A percentile compares a stretch with the other conserved stretches of the same genome.
phyloP scores from a whole-genome alignment of 2,329 filamentous ascomycete genomes.

The Aspergillaceae sp. region DNA sequence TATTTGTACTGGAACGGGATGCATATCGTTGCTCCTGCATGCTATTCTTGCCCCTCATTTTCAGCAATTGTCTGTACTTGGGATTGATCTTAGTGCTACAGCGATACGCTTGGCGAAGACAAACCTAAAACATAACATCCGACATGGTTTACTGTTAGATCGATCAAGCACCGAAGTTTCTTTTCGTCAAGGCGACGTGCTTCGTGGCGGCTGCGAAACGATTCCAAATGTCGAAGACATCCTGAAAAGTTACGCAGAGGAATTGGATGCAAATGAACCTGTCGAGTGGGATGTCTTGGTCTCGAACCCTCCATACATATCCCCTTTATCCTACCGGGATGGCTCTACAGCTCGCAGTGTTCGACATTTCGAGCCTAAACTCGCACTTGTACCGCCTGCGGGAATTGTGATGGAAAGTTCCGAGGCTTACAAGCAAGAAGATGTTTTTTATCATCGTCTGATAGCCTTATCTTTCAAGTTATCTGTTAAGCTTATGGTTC shows the following conservation, averaged over 20 bases:
- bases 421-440: slow-evolving; percentile 13
- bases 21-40: slow-evolving; percentile 71
- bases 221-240: slow-evolving; percentile 3
- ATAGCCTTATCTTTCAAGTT: slow-evolving; percentile 17
- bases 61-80: slow-evolving; percentile 46
- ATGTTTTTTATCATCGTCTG: slow-evolving; percentile 30
- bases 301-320: slow-evolving; percentile 90
- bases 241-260: not conserved
- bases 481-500: slow-evolving; percentile 20
- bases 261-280: not conserved
- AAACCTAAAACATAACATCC: slow-evolving; percentile 53
- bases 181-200: slow-evolving; percentile 43
- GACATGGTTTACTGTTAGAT: slow-evolving; percentile 15
- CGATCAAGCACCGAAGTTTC: slow-evolving; percentile 27
- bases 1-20: slow-evolving; percentile 84
- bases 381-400: slow-evolving; percentile 61
- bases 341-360: slow-evolving; percentile 63
- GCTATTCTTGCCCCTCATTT: slow-evolving; percentile 45
- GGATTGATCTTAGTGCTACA: slow-evolving; percentile 61
- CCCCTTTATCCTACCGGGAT: slow-evolving; percentile 49
- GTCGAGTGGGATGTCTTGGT: slow-evolving; percentile 57
- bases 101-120: slow-evolving; percentile 58
- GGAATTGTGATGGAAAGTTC: not conserved
- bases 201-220: slow-evolving; percentile 10
- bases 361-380: slow-evolving; percentile 67